Conservation (phyloP, 768 basidiomycete species). For the Rhodosporidiobolus sp. region DNA sequence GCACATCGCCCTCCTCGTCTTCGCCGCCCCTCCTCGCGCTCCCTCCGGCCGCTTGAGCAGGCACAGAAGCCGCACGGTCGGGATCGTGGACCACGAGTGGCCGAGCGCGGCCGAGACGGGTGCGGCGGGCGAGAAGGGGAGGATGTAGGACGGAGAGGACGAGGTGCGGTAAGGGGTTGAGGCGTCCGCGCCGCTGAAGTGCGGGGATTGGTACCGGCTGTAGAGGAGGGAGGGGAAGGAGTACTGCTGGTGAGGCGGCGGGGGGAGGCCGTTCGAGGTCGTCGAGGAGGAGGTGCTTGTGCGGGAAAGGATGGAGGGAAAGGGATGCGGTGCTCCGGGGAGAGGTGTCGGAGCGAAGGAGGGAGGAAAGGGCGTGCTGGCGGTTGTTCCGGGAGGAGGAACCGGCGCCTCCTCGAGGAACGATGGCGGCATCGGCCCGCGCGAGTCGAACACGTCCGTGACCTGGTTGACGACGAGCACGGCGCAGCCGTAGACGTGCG, state of each 20-base stretch:
- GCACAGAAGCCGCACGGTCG: slow-evolving; percentile 17
- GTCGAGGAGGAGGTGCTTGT: no score
- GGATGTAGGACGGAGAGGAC: background rate
- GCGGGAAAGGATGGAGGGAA: slow-evolving; percentile 1
- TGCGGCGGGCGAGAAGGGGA: background rate
- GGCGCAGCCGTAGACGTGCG: slow-evolving; percentile 62
- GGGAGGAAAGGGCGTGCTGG: background rate
- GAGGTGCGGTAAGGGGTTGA: background rate
- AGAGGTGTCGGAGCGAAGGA: background rate
- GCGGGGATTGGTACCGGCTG: slow-evolving; percentile 21
- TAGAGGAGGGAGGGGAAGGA: slow-evolving; percentile 22
- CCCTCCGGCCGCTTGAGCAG: background rate
- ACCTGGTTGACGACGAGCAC: slow-evolving; percentile 88
- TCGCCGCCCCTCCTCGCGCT: background rate
- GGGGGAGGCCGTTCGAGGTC: slow-evolving; percentile 4
- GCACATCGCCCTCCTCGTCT: background rate
- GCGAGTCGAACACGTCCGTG: slow-evolving; percentile 63
- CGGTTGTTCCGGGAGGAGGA: background rate
- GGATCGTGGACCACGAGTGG: slow-evolving; percentile 25
- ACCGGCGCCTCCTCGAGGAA: slow-evolving; percentile 13
- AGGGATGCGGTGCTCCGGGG: background rate
- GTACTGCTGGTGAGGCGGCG: slow-evolving; percentile 23
- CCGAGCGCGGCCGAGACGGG: slow-evolving; percentile 25
- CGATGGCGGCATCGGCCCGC: slow-evolving; percentile 6
- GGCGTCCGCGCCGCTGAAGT: slow-evolving; percentile 14